Evolutionary conservation across 768 basidiomycete species (phyloP), one percentile per base, ranked within the genome.

Genomic region (Rhodotorula paludigena): DNA sequence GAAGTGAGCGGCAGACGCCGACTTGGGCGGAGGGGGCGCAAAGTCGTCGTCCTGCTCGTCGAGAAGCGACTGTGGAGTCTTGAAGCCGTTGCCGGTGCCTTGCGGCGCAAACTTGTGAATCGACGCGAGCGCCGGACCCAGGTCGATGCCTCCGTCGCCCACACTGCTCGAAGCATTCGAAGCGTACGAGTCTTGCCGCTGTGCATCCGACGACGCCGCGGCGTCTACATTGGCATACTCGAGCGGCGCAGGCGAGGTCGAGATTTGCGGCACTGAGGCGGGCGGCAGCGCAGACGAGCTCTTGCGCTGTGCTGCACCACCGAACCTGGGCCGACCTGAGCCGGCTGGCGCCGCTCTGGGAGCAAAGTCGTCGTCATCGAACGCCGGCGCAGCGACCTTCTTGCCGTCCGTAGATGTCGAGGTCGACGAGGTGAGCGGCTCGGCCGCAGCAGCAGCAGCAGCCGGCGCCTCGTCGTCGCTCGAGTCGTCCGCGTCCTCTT

Each of bases 81-180:
- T 6, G 28, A 23, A 16, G 20, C 30, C 41, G 11, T 47, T 28
- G 38, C 44, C 49, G 23, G 51, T 56, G 18, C 47, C 28, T 20
- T 33, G 12, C 15, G 72, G 66, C 2, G 69, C 74, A 25, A 74
- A 74, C n/a, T 52, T 53, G 14, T 38, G 65, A 16, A 73, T 73
- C 16, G 68, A 71, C 6, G 71, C 56, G 12, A 74, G 55, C 2
- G 74, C 71, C 1, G 66, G 71, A 3, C 63, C 68, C 23, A 73
- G 60, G 32, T 73, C 69, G 64, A 74, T 68, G 0, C 67, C 66
- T 20, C 72, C 74, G 25, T 51, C 64, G 12, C 49, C 57, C 3
- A 35, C 61, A 2, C 21, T 28, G 23, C 36, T 52, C 8, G 64
- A 49, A 8, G 54, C 32, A 12, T 16, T 38, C 33, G 65, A 60